These are phyloP conservation scores for Talaromyces sp. DNA, from an alignment of 2,329 filamentous ascomycete species.

Conservation along the genomic window DNA sequence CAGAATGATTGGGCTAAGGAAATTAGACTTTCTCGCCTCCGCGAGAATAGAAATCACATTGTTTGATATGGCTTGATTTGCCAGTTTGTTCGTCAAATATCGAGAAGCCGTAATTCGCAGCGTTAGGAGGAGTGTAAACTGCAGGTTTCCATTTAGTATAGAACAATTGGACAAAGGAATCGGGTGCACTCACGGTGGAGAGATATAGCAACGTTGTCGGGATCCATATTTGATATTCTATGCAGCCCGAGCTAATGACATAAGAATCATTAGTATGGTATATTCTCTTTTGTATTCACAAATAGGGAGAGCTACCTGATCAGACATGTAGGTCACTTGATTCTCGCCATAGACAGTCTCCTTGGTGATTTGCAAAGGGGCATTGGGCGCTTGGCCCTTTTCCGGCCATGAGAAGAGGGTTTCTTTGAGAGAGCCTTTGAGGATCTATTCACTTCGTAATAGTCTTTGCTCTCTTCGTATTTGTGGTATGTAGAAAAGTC, in stretches of 20 bases:
- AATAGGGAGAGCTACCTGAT: conserved; percentile 48
- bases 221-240: conserved; percentile 70
- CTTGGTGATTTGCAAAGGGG: conserved; percentile 62
- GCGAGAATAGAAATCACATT: conserved; percentile 69
- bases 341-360: conserved; percentile 67
- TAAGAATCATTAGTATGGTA: background rate
- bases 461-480: background rate
- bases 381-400: conserved; percentile 42
- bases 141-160: background rate
- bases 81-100: conserved; percentile 77
- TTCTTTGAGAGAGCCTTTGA: conserved; percentile 75
- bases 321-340: conserved; percentile 81
- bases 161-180: no score
- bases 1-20: background rate
- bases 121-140: conserved; percentile 86
- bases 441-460: conserved; percentile 49
- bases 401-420: conserved; percentile 74
- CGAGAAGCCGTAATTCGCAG: conserved; percentile 75
- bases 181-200: conserved; percentile 61
- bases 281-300: background rate
- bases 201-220: conserved; percentile 72
- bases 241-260: conserved; percentile 68
- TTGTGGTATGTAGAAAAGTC: background rate
- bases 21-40: conserved; percentile 39
- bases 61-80: conserved; percentile 65